These are phyloP conservation scores for Meyerozyma guilliermondii DNA, from an alignment of 1,139 yeast species.

Conservation along the genomic window DNA sequence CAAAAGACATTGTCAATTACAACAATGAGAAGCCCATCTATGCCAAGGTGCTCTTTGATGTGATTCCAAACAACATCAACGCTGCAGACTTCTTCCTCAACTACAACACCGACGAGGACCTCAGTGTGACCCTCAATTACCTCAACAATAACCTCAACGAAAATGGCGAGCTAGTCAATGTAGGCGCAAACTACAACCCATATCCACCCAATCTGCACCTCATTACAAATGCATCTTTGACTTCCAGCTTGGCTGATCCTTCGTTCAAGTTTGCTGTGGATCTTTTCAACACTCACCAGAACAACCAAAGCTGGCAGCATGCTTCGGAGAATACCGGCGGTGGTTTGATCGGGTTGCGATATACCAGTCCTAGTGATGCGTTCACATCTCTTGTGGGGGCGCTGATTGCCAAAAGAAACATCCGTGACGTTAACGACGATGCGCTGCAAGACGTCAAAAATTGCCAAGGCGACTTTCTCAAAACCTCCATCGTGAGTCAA, in stretches of 20 bases:
- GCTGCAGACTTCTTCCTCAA: constrained; percentile 32
- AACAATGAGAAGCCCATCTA: constrained; percentile 34
- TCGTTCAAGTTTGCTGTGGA: constrained; percentile 34
- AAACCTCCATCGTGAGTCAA: constrained; percentile 29
- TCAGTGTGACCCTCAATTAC: constrained; percentile 36
- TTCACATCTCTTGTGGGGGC: constrained; percentile 33
- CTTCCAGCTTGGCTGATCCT: constrained; percentile 37
- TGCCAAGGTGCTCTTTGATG: constrained; percentile 35
- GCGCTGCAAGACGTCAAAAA: constrained; percentile 29
- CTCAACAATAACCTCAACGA: constrained; percentile 40
- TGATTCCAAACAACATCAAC: constrained; percentile 29
- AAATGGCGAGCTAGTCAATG: constrained; percentile 37
- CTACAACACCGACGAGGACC: constrained; percentile 35
- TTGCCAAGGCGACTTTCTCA: constrained; percentile 31
- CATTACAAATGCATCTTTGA: constrained; percentile 28
- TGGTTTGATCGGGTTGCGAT: constrained; percentile 43
- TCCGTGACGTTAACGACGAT: constrained; percentile 38
- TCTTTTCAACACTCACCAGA: constrained; percentile 30
- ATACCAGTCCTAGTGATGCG: constrained; percentile 12
- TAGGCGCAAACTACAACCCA: constrained; percentile 42
- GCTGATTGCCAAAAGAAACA: constrained; percentile 35
- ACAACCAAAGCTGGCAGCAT: constrained; percentile 38
- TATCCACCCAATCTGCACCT: constrained; percentile 43
- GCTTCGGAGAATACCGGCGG: constrained; percentile 29
- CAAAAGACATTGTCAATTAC: constrained; percentile 21